Evolutionary conservation across 768 basidiomycete genomes (phyloP).

Genomic region (Amanita rimosa): DNA sequence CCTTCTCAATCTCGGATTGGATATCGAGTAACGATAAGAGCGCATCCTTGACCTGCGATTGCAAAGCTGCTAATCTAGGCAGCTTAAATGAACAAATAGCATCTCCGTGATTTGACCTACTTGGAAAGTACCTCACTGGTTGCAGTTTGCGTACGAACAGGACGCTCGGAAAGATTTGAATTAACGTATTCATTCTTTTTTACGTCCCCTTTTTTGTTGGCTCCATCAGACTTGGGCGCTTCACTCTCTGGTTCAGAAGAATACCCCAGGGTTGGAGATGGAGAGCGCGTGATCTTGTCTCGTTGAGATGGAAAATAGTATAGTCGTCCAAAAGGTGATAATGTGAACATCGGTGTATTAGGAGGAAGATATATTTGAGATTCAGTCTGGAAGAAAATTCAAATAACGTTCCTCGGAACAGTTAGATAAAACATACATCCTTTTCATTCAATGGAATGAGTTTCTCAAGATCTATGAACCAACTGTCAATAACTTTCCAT

Average conservation of each 20-base stretch:
- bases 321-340: conserved; percentile 49
- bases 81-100: neutral
- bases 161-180: conserved; percentile 6
- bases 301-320: conserved; percentile 42
- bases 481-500: conserved; percentile 62
- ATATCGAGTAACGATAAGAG: conserved; percentile 37
- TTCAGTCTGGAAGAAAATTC: conserved; percentile 3
- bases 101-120: conserved; percentile 27
- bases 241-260: conserved; percentile 63
- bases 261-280: conserved; percentile 53
- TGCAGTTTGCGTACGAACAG: conserved; percentile 30
- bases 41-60: conserved; percentile 40
- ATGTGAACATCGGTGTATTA: conserved; percentile 60
- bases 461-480: conserved; percentile 50
- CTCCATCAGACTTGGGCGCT: conserved; percentile 28
- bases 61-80: conserved; percentile 39
- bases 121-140: conserved; percentile 61
- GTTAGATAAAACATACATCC: conserved; percentile 35
- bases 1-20: conserved; percentile 33
- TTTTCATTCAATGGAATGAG: conserved; percentile 42
- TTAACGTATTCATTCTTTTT: neutral
- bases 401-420: neutral
- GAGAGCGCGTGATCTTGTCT: conserved; percentile 23
- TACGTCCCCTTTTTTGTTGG: neutral
- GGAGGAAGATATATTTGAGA: conserved; percentile 39